phyloP scores from a whole-genome alignment of 495 filamentous ascomycete genomes.

The Copromyces sp. region DNA sequence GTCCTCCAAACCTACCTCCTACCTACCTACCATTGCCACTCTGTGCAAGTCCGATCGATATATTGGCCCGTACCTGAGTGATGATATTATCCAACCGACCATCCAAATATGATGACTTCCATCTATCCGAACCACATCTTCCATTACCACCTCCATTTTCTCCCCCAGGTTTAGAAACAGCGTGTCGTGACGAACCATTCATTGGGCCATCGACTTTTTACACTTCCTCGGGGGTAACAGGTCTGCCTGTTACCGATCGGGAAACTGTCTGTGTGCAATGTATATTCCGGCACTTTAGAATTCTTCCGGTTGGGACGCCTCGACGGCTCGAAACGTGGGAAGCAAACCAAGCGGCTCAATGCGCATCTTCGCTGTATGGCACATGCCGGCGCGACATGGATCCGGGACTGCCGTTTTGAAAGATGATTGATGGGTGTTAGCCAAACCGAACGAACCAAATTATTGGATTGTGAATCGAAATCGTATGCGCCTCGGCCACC shows the following conservation, averaged over 20 bases:
- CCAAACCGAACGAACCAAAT: neutral
- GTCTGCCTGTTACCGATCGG: neutral
- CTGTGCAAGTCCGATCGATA: no score
- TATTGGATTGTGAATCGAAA: neutral
- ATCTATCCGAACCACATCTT: constrained; percentile 1
- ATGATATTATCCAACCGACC: no score
- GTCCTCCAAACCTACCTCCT: no score
- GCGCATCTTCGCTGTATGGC: neutral
- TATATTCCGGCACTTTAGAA: neutral
- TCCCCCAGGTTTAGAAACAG: no score
- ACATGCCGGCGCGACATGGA: neutral
- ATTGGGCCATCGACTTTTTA: constrained; percentile 6
- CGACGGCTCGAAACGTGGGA: no score
- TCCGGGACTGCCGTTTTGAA: no score
- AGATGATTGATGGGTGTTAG: neutral
- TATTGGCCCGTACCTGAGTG: no score
- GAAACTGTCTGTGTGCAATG: neutral
- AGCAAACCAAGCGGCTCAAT: neutral
- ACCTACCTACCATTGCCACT: no score
- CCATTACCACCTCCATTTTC: no score
- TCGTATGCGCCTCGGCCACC: neutral
- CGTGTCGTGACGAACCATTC: no score
- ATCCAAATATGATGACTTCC: neutral
- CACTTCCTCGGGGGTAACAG: constrained; percentile 2
- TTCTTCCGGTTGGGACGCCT: neutral